Conservation (phyloP, 1,284 basidiomycete species). For the Rhodotorula sp. region DNA sequence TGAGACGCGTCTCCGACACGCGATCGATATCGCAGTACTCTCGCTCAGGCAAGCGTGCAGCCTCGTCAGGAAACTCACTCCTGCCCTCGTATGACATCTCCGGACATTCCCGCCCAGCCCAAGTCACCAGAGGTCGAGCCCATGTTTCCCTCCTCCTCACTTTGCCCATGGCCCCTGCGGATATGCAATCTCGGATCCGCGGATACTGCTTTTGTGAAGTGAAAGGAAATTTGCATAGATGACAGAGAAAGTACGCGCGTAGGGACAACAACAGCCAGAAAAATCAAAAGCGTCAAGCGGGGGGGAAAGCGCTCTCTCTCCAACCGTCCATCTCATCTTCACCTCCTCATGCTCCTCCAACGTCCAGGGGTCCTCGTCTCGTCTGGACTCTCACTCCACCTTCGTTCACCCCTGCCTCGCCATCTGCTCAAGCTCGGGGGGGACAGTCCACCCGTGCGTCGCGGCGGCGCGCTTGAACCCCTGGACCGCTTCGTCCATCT, state of each 20-base stretch:
- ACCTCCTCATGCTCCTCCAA: background rate
- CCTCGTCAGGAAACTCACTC: too few species aligned
- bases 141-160: too few species aligned
- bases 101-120: too few species aligned
- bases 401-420: background rate
- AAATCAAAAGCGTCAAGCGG: background rate
- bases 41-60: too few species aligned
- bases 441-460: conserved; percentile 38
- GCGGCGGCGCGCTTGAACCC: conserved; percentile 40
- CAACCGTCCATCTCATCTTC: background rate
- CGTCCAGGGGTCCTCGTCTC: too few species aligned
- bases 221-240: background rate
- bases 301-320: background rate
- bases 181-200: too few species aligned
- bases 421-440: conserved; percentile 19
- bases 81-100: too few species aligned
- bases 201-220: background rate
- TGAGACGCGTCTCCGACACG: too few species aligned
- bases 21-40: too few species aligned
- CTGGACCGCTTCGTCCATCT: conserved; percentile 33
- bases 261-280: background rate
- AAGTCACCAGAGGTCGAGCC: too few species aligned
- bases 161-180: too few species aligned
- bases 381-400: background rate
- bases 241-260: background rate